Evolutionary conservation across 2,329 filamentous ascomycete species (phyloP), one percentile per base, ranked within the genome.

Genomic region (Colletotrichum noveboracense): DNA sequence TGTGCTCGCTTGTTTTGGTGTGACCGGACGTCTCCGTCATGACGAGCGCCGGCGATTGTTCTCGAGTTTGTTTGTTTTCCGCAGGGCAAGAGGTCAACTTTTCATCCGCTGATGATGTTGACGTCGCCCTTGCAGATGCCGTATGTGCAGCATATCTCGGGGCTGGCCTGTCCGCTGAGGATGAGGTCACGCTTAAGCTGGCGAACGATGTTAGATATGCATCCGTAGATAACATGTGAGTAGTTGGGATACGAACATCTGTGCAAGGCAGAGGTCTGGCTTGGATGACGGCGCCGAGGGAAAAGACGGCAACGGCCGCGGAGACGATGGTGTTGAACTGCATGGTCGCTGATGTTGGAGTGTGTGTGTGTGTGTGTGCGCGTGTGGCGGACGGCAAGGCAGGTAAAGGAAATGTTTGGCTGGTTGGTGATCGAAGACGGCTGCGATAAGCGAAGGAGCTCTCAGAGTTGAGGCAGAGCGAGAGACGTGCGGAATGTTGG

Each of bases 121-220:
- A 90, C 87, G 74, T 89, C 86, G 69, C 86, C 86, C 71, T 88
- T 87, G 82, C 89, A 91, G 38, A 83, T 83, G 66, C 89, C 89
- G 76, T 90, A 90, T n/a, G 87, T 87, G 80, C 89, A 91, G 81
- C 89, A 91, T 14, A 82, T 86, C 32, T 89, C 86, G n/a, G 88
- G 85, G 24, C 85, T 84, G 75, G 88, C 83, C 32, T 86, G 80
- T 69, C 89, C 88, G 32, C 82, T 86, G 62, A 91, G 85, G 52
- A 91, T 91, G 16, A 81, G 79, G 77, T 87, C 86, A 68, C 84
- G 79, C 75, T 83, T 85, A 18, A 78, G 71, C 83, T 85, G 76
- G 6, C 38, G 30, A 58, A 30, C 10, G 7, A 18, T 55, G 67
- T 80, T 61, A 79, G 76, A 21, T 16, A 56, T 13, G 43, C 43